Percentiles rank a stretch among this genome's conserved stretches.
Conservation (phyloP, 257 asterid genomes). For the Ocimum tenuiflorum region DNA sequence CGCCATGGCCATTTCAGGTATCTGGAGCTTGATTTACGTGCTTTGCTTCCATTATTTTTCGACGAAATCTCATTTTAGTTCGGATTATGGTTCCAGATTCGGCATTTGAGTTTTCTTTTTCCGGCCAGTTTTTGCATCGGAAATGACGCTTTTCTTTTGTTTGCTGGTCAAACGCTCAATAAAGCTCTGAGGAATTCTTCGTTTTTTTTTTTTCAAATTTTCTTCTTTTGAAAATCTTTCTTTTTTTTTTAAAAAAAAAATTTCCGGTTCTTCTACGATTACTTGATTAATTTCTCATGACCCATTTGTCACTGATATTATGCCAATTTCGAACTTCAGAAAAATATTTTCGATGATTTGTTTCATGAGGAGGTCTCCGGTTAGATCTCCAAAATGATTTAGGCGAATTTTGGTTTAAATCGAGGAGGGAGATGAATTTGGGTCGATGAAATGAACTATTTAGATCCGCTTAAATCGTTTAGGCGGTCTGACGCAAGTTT, state of each 20-base stretch:
- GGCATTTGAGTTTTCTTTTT: slow-evolving; percentile 8
- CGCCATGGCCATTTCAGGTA: no score
- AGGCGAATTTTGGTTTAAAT: no score
- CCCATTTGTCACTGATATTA: not conserved
- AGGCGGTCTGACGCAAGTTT: no score
- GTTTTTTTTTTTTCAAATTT: not conserved
- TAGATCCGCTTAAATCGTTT: no score
- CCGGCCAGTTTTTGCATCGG: not conserved
- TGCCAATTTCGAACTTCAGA: not conserved
- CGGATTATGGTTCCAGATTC: slow-evolving; percentile 7
- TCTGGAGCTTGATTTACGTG: no score
- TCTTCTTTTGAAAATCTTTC: not conserved
- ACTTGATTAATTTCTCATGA: not conserved
- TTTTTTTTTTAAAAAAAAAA: no score
- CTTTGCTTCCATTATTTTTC: no score
- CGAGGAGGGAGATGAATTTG: no score
- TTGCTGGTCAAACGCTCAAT: not conserved
- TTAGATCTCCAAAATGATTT: no score
- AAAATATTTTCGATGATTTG: not conserved
- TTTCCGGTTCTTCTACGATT: not conserved
- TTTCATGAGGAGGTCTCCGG: no score
- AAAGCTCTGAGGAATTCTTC: not conserved
- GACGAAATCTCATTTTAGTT: no score
- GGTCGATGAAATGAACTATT: no score
- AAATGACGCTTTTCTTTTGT: not conserved